Evolutionary conservation across 75 land plant species (phyloP).

Genomic region (Cupressus sempervirens): DNA sequence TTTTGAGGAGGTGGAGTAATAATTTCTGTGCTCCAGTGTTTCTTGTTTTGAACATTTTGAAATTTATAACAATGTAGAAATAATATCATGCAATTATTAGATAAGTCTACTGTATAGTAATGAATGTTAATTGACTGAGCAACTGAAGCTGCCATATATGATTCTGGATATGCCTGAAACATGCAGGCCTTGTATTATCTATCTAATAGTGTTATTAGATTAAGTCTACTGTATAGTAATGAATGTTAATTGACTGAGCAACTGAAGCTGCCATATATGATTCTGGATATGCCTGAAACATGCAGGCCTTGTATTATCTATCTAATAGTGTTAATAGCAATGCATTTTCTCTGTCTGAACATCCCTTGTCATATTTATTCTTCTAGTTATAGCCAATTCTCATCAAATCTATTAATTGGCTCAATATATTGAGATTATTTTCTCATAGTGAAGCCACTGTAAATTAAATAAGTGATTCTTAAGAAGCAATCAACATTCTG

Average conservation of each 20-base stretch:
- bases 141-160: not conserved
- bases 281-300: not conserved
- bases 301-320: not conserved
- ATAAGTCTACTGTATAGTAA: not conserved
- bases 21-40: not conserved
- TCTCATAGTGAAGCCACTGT: not conserved
- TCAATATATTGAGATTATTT: not conserved
- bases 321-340: not conserved
- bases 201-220: not conserved
- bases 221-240: not conserved
- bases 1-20: constrained; percentile 67
- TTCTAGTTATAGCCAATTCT: constrained; percentile 1
- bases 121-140: not conserved
- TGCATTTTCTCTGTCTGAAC: not conserved
- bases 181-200: not conserved
- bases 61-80: not conserved
- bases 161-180: not conserved
- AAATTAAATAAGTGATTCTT: not conserved
- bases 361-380: not conserved
- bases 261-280: not conserved
- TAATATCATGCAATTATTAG: not conserved
- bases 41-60: not conserved
- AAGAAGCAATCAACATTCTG: not conserved
- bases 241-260: not conserved
- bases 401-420: not conserved